phyloP scores from a whole-genome alignment of 371 early-diverging fungal species.

The Apophysomyces variabilis region DNA sequence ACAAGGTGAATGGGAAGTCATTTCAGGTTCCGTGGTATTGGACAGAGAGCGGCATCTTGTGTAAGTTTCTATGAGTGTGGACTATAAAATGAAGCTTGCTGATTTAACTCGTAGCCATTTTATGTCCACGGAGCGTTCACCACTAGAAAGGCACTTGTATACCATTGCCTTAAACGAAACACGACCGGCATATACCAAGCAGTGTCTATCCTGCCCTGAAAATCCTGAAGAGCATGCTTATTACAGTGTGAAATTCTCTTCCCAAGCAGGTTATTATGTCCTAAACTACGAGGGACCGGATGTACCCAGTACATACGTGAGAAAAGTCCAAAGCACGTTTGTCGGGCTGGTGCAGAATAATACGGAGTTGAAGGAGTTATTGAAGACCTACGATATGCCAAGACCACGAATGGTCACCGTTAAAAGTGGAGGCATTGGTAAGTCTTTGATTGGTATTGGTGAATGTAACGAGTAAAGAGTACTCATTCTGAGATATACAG shows the following conservation, averaged over 20 bases:
- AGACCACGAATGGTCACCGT: slow-evolving; percentile 57
- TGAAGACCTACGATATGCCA: slow-evolving; percentile 64
- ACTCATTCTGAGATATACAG: slow-evolving; percentile 29
- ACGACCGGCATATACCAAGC: slow-evolving; percentile 32
- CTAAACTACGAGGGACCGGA: slow-evolving; percentile 87
- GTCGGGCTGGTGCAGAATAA: slow-evolving; percentile 64
- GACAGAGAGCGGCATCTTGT: slow-evolving; percentile 61
- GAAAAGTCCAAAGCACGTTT: slow-evolving; percentile 59
- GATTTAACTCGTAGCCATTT: slow-evolving; percentile 49
- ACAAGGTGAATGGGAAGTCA: slow-evolving; percentile 85
- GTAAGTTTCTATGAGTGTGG: slow-evolving; percentile 35
- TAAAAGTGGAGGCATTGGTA: slow-evolving; percentile 59
- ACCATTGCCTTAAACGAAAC: slow-evolving; percentile 25
- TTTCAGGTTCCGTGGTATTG: slow-evolving; percentile 62
- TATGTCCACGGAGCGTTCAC: slow-evolving; percentile 76
- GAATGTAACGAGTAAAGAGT: slow-evolving; percentile 17
- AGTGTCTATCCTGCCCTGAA: slow-evolving; percentile 45
- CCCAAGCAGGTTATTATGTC: slow-evolving; percentile 73
- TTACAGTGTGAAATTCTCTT: slow-evolving; percentile 78
- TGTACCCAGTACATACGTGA: slow-evolving; percentile 81
- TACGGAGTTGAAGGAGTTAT: slow-evolving; percentile 35
- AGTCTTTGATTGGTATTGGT: slow-evolving; percentile 1
- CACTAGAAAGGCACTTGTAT: slow-evolving; percentile 82
- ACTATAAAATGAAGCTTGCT: neutral
- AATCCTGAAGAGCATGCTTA: slow-evolving; percentile 60